These are phyloP conservation scores for Spinacia oleracea DNA, from an alignment of 179 eudicot genomes.

Conservation along the genomic window DNA sequence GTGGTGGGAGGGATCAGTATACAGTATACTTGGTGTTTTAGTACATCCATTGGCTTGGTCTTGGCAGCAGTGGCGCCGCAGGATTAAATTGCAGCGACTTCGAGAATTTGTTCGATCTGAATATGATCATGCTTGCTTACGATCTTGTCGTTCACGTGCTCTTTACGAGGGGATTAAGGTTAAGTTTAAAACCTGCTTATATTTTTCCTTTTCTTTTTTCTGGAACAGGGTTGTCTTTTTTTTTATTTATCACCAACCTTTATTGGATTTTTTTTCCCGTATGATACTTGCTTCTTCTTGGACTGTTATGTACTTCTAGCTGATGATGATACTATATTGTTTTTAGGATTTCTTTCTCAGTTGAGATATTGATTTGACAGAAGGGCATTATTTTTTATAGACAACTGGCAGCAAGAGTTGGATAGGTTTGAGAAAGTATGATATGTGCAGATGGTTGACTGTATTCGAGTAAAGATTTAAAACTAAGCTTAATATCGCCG, in stretches of 20 bases:
- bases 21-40: constrained; percentile 67
- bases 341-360: background rate
- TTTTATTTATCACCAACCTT: background rate
- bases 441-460: background rate
- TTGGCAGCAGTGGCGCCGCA: constrained; percentile 94
- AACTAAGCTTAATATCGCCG: background rate
- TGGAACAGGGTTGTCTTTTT: background rate
- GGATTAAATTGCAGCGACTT: constrained; percentile 76
- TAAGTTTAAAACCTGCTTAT: background rate
- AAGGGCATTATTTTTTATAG: background rate
- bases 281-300: background rate
- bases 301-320: background rate
- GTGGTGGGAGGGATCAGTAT: constrained; percentile 99
- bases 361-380: background rate
- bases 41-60: constrained; percentile 94
- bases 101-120: constrained; percentile 99
- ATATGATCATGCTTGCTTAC: constrained; percentile 98
- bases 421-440: background rate
- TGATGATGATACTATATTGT: background rate
- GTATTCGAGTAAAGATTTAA: background rate
- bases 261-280: background rate
- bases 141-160: constrained; percentile 99
- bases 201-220: background rate
- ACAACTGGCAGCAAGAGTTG: background rate
- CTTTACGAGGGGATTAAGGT: constrained; percentile 99